Percentiles rank a stretch among this genome's conserved stretches.
These are phyloP conservation scores for Tinospora cordifolia DNA, from an alignment of 164 flowering plant genomes.

Conservation along the genomic window DNA sequence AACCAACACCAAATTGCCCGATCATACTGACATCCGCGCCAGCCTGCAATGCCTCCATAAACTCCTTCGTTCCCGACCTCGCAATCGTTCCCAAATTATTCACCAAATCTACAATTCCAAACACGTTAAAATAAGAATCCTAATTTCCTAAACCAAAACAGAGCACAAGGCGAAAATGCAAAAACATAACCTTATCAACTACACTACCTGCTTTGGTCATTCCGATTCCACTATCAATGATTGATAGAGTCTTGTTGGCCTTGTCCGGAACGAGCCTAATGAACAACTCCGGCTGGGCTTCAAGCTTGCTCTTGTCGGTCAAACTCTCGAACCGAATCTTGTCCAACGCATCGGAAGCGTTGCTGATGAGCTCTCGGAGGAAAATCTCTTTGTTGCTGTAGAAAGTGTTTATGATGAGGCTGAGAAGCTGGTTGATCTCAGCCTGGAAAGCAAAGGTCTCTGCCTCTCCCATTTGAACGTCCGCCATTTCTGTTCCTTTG, in stretches of 20 bases:
- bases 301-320: constrained; percentile 68
- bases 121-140: background rate
- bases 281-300: constrained; percentile 61
- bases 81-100: constrained; percentile 67
- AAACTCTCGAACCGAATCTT: constrained; percentile 59
- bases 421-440: constrained; percentile 69
- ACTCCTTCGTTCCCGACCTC: constrained; percentile 62
- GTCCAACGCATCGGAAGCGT: constrained; percentile 72
- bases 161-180: too few species aligned
- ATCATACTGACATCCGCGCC: constrained; percentile 72
- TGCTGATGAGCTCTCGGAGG: constrained; percentile 76
- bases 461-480: constrained; percentile 26
- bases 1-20: constrained; percentile 66
- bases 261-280: constrained; percentile 60
- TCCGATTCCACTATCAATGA: constrained; percentile 58
- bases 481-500: too few species aligned
- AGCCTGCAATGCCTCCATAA: constrained; percentile 68
- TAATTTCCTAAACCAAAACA: background rate
- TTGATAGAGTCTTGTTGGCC: constrained; percentile 53
- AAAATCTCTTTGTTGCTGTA: constrained; percentile 86
- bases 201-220: constrained; percentile 61
- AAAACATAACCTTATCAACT: background rate
- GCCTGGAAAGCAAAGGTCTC: constrained; percentile 69
- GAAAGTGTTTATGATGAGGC: constrained; percentile 75
- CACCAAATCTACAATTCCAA: constrained; percentile 40